phyloP scores from a whole-genome alignment of 2,329 filamentous ascomycete genomes.

The Dendrostoma leiphaemia region DNA sequence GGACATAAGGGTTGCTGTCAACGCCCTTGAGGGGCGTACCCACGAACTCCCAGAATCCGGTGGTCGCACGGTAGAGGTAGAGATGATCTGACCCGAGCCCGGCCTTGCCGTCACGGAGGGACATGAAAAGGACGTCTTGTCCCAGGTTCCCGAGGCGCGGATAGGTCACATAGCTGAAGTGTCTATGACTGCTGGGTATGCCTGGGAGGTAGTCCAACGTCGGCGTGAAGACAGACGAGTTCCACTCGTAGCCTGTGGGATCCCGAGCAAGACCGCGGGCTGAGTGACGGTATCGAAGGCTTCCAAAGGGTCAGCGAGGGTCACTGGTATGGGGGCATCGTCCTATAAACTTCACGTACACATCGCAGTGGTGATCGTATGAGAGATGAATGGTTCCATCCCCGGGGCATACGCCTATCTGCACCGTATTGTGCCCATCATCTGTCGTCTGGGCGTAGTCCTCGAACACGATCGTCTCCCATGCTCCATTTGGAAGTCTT shows the following conservation, averaged over 20 bases:
- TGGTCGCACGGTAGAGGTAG: constrained; percentile 38
- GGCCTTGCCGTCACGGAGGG: constrained; percentile 49
- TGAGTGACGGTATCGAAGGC: constrained; percentile 38
- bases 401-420: constrained; percentile 46
- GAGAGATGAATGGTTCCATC: constrained; percentile 53
- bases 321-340: constrained; percentile 8
- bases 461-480: constrained; percentile 45
- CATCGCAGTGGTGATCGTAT: constrained; percentile 49
- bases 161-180: constrained; percentile 43
- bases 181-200: constrained; percentile 25
- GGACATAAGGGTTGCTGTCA: constrained; percentile 50
- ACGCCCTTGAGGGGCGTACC: constrained; percentile 42
- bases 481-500: constrained; percentile 36
- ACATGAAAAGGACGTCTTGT: constrained; percentile 40
- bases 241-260: constrained; percentile 32
- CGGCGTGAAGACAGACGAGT: constrained; percentile 33
- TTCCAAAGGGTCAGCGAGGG: constrained; percentile 9
- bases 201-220: constrained; percentile 36
- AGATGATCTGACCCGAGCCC: constrained; percentile 49
- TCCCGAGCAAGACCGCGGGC: constrained; percentile 28
- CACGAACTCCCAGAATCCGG: constrained; percentile 35
- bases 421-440: constrained; percentile 53
- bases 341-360: constrained; percentile 20
- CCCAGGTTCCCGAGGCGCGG: constrained; percentile 43
- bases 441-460: constrained; percentile 49